Conservation (phyloP, 1,284 basidiomycete species). For the Ganoderma resinaceum region DNA sequence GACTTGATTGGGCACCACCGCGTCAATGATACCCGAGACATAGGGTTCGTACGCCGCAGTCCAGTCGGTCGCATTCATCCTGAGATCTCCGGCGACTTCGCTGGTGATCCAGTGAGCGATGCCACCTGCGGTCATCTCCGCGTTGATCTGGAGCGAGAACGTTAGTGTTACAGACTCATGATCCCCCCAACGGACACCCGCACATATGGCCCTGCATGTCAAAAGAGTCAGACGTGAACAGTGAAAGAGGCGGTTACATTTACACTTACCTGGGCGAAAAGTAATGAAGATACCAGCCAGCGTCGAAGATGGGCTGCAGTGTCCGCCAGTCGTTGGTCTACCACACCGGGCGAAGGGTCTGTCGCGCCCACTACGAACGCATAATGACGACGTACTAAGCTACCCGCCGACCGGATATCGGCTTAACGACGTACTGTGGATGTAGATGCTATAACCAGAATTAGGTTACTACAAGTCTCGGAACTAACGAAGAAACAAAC, state of each 20-base stretch:
- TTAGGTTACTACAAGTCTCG: neutral
- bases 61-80: constrained; percentile 77
- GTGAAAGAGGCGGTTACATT: neutral
- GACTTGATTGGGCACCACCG: constrained; percentile 72
- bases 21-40: constrained; percentile 65
- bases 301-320: constrained; percentile 65
- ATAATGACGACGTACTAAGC: neutral
- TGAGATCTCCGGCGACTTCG: constrained; percentile 67
- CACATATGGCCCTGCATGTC: constrained; percentile 36
- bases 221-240: neutral
- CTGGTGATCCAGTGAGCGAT: constrained; percentile 81
- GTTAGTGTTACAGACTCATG: too few relatives aligned
- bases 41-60: constrained; percentile 75
- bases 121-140: constrained; percentile 83
- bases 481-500: neutral
- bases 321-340: constrained; percentile 74
- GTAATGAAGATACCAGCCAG: constrained; percentile 56
- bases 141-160: constrained; percentile 66
- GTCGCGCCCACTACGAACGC: constrained; percentile 57
- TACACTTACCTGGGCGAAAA: constrained; percentile 49
- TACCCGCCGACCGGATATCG: neutral
- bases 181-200: constrained; percentile 4
- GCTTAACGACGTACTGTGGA: constrained; percentile 43
- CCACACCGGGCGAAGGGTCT: constrained; percentile 76
- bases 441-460: constrained; percentile 61